phyloP scores from a whole-genome alignment of 2,329 filamentous ascomycete species.

The Fusarium sp. region DNA sequence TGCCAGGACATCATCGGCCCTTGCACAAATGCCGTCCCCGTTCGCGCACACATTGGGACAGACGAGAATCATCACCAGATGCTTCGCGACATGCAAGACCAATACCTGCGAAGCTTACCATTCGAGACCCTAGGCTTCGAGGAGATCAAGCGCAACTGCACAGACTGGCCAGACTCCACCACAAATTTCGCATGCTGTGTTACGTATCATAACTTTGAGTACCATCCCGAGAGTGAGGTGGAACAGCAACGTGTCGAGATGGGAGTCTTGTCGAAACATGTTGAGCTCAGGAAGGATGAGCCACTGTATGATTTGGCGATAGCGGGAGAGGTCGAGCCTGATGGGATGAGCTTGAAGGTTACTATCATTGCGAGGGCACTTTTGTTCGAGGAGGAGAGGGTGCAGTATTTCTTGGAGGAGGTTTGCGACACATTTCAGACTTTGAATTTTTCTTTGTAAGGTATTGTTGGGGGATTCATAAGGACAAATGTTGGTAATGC shows the following conservation, averaged over 20 bases:
- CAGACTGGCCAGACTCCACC: slow-evolving; percentile 14
- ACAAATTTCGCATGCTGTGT: slow-evolving; percentile 3
- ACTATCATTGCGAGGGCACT: not conserved
- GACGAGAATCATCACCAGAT: not conserved
- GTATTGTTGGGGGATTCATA: too few relatives aligned
- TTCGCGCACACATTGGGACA: not conserved
- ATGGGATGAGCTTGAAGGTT: not conserved
- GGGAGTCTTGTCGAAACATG: slow-evolving; percentile 12
- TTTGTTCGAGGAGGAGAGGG: not conserved
- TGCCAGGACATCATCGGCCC: slow-evolving; percentile 30
- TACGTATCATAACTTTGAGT: slow-evolving; percentile 20
- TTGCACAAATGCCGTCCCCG: slow-evolving; percentile 9
- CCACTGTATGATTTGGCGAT: slow-evolving; percentile 12
- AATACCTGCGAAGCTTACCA: slow-evolving; percentile 24
- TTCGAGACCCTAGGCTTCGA: slow-evolving; percentile 31
- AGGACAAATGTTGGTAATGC: too few relatives aligned
- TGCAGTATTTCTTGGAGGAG: not conserved
- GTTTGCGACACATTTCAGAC: not conserved
- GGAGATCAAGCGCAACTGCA: slow-evolving; percentile 35
- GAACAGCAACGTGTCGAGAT: slow-evolving; percentile 9
- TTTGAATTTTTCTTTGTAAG: not conserved
- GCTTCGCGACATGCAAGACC: slow-evolving; percentile 28
- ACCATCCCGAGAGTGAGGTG: slow-evolving; percentile 14
- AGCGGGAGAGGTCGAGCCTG: slow-evolving; percentile 15
- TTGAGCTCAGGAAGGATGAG: slow-evolving; percentile 4